Base-by-base conservation (phyloP, 1,284 basidiomycete species). In the Mycocalia duriaeana region DNA sequence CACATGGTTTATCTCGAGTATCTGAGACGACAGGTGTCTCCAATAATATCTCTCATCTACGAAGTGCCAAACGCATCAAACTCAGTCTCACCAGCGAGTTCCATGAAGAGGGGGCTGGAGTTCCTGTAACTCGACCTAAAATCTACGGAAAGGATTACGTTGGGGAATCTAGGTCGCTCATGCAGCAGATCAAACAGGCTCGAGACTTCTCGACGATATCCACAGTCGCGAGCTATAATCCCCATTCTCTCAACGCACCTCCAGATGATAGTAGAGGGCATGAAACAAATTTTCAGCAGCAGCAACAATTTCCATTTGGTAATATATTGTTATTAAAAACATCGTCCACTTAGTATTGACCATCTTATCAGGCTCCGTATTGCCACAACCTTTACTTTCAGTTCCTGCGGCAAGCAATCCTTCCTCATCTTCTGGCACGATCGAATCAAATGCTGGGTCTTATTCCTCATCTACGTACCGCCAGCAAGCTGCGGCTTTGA, bases 41-140 rank as follows among this genome's bases (percentile, higher is more conserved):
- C 31, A 62, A 63, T 44, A 58, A 64, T 47, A 65, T 69, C 36
- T 73, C 76, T 13, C 75, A 81, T 48, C 58, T 85, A 45, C 73
- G 88, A 44, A 88, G 84, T 55, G 71, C 83, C 14, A 91, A 91
- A 62, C 79, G 88, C 44, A 69, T 91, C 47, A 88, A 85, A 57
- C 72, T 90, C 22, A 89, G 83, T 56, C 75, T 73, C 8, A 59
- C 57, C 3, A 76, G 70, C 35, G 83, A 87, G 51, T 76, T 74
- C 47, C 72, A 71, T 51, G 75, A 70, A 4, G 72, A 75, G 45
- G 66, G 62, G 11, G 63, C 57, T 23, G 70, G 70, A 0, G 70
- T 73, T 2, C 64, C 73, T 6, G 70, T 82, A 22, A 67, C 75
- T 13, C 73, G 81, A 26, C 75, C 75, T 0, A 68, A 57, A 52